Percentiles rank a stretch among this genome's conserved stretches.
These are phyloP conservation scores for Umbellularia californica DNA, from an alignment of 164 flowering plant genomes.

Conservation along the genomic window DNA sequence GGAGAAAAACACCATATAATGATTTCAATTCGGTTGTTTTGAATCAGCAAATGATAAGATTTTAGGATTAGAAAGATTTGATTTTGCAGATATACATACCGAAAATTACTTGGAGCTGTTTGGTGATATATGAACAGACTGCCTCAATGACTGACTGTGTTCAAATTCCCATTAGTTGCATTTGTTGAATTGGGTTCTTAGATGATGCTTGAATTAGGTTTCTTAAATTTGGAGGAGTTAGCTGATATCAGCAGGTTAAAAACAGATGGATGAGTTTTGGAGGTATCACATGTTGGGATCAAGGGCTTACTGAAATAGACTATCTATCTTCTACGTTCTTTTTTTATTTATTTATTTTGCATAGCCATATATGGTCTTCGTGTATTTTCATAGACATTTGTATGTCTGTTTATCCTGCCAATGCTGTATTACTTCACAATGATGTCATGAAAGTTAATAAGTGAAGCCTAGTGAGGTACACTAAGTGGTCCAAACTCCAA, in stretches of 20 bases:
- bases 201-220: not conserved
- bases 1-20: no score
- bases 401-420: not conserved
- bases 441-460: no score
- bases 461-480: no score
- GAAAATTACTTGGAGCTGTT: not conserved
- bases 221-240: not conserved
- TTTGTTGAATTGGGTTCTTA: not conserved
- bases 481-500: not conserved
- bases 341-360: no score
- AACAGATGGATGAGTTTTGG: not conserved
- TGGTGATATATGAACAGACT: not conserved
- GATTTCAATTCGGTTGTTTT: no score
- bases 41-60: no score
- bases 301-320: not conserved
- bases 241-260: not conserved
- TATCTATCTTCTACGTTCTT: not conserved
- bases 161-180: not conserved
- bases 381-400: not conserved
- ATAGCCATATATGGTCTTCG: not conserved
- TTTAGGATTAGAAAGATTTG: not conserved
- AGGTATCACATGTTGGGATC: not conserved
- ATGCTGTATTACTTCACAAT: not conserved
- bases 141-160: not conserved
- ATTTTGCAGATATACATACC: not conserved